Percentiles rank a stretch among this genome's conserved stretches.
Evolutionary conservation across 805 yeast genomes (phyloP).

Genomic region (Suhomyces canberraensis): DNA sequence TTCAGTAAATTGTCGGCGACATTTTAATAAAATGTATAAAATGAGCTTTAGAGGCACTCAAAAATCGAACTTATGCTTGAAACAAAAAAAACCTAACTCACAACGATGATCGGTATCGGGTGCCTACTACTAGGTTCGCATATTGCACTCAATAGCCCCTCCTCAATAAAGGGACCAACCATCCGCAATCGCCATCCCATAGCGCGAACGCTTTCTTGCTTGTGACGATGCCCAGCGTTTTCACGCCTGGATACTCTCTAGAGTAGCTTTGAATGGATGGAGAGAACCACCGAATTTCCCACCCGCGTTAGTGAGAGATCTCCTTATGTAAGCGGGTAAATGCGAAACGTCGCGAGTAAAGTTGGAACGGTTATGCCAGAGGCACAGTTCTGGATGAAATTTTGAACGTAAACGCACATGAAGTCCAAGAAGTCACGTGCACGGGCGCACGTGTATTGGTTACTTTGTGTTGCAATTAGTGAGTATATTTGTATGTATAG

Average conservation of each 20-base stretch:
- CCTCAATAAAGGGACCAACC: conserved; percentile 44
- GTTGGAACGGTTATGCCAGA: conserved; percentile 22
- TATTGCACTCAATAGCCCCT: conserved; percentile 58
- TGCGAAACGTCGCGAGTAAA: conserved; percentile 45
- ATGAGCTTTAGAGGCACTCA: no score
- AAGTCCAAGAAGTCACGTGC: not conserved
- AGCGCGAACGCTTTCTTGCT: conserved; percentile 39
- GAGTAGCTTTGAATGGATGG: conserved; percentile 45
- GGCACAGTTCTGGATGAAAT: conserved; percentile 4
- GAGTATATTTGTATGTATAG: no score
- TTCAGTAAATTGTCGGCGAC: no score
- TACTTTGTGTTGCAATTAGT: no score
- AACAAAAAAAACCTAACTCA: conserved; percentile 33
- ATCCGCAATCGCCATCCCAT: conserved; percentile 57
- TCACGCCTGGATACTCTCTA: conserved; percentile 58
- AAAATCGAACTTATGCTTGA: no score
- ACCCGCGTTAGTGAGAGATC: conserved; percentile 34
- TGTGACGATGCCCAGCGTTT: conserved; percentile 59
- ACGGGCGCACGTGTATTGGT: no score
- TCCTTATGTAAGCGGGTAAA: conserved; percentile 42
- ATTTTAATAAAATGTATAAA: no score
- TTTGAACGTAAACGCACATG: not conserved
- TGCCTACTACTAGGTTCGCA: conserved; percentile 46
- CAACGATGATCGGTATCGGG: conserved; percentile 64
- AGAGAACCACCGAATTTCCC: conserved; percentile 66